Evolutionary conservation across 495 filamentous ascomycete species (phyloP), one percentile per base, ranked within the genome.

Genomic region (Neurospora tetrasperma): DNA sequence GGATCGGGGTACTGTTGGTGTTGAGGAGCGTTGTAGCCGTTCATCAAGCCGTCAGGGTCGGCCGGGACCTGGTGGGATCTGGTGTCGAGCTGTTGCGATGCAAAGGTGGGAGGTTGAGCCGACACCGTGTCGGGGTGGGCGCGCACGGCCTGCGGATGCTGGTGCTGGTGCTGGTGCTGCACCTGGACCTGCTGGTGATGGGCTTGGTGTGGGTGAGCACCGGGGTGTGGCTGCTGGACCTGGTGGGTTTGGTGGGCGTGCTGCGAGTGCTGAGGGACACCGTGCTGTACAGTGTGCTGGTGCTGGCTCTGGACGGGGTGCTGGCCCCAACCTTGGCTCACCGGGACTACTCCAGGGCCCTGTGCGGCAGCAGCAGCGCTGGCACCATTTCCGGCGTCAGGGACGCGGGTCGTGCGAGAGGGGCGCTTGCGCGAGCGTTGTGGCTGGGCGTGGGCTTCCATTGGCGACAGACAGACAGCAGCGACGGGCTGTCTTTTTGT

Each of bases 1-100:
- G 77, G 72, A n/a, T 81, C 79, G 12, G 77, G 77, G 48, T 80
- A 80, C 46, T 80, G 78, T 27, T 68, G 48, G 70, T 80, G 80
- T 43, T 72, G 75, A 38, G 72, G 70, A 75, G 75, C 66, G 73
- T 69, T 77, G 75, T 80, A 81, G 75, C 76, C 75, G 74, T 75
- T 78, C 78, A 81, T 79, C 75, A 80, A 76, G 66, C 71, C 74
- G 71, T 79, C 76, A 18, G 76, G 16, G 18, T 78, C 77, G 46
- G 78, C 75, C 11, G 70, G 43, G 70, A 80, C 78, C 48, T 81
- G 79, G 35, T 80, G 79, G 48, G 78, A 75, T 74, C 76, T 69
- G 44, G 71, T 62, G 31, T 79, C 78, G 27, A 80, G 79, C 70
- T 79, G 79, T 73, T 81, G 80, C 71, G 80, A 77, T 20, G 77